Percentiles rank a stretch among this genome's conserved stretches.
phyloP scores from a whole-genome alignment of 176 grass and related monocot genomes.

The Oropetium thomaeum region DNA sequence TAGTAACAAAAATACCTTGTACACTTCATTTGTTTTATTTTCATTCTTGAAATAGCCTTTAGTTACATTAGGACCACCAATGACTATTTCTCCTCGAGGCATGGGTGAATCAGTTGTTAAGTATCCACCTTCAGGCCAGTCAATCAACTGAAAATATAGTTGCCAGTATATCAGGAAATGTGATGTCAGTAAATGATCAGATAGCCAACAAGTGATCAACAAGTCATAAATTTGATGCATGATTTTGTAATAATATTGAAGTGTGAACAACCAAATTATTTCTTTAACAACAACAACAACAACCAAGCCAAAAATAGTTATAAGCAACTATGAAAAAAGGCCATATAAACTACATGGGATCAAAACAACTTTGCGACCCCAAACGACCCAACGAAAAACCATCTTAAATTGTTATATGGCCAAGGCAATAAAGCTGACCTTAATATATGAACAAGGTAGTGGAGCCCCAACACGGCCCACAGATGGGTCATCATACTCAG shows the following conservation, averaged over 20 bases:
- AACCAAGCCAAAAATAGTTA: no score
- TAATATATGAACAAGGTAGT: constrained; percentile 83
- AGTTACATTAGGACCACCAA: constrained; percentile 92
- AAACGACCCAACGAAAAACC: constrained; percentile 11
- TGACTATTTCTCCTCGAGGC: constrained; percentile 91
- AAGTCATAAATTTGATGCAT: constrained; percentile 15
- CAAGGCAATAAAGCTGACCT: constrained; percentile 45
- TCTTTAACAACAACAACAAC: no score
- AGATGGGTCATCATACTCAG: constrained; percentile 84
- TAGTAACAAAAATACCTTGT: constrained; percentile 58
- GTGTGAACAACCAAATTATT: constrained; percentile 8
- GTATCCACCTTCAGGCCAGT: constrained; percentile 91
- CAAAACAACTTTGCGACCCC: constrained; percentile 8
- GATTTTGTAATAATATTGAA: neutral
- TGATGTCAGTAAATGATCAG: neutral
- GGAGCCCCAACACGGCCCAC: constrained; percentile 93
- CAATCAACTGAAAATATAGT: constrained; percentile 69
- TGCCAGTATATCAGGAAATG: constrained; percentile 25
- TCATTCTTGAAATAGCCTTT: constrained; percentile 92
- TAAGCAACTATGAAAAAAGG: neutral
- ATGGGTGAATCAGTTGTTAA: constrained; percentile 75
- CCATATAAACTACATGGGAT: neutral
- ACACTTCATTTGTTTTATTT: constrained; percentile 89
- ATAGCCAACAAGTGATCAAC: constrained; percentile 11
- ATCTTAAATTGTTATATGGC: neutral